Evolutionary conservation across 495 filamentous ascomycete species (phyloP).

Genomic region (Penicillium steckii): DNA sequence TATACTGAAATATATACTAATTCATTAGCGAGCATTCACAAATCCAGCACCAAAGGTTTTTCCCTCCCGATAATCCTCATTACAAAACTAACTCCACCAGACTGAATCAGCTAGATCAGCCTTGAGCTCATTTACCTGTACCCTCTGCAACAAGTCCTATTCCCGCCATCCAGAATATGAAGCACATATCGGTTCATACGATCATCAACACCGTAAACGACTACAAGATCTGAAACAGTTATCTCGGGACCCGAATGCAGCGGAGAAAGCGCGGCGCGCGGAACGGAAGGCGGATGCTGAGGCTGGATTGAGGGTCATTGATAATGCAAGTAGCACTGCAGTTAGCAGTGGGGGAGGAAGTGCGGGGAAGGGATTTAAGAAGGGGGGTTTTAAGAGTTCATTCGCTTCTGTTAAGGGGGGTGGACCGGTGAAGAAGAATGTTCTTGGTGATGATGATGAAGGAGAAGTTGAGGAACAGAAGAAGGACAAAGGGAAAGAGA

Average conservation of each 20-base stretch:
- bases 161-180: slow-evolving; percentile 61
- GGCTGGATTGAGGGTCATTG: slow-evolving; percentile 42
- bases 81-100: slow-evolving; percentile 32
- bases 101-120: slow-evolving; percentile 87
- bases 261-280: slow-evolving; percentile 63
- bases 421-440: slow-evolving; percentile 41
- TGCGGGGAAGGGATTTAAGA: slow-evolving; percentile 51
- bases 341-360: not conserved
- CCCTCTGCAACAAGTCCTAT: slow-evolving; percentile 61
- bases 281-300: slow-evolving; percentile 67
- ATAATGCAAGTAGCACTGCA: slow-evolving; percentile 5
- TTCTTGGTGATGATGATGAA: slow-evolving; percentile 45
- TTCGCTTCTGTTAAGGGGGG: slow-evolving; percentile 49
- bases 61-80: not conserved
- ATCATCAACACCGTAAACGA: slow-evolving; percentile 63
- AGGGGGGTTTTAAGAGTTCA: slow-evolving; percentile 62
- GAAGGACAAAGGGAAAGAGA: not conserved
- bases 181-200: slow-evolving; percentile 60
- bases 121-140: slow-evolving; percentile 82
- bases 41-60: slow-evolving; percentile 52
- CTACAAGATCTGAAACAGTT: slow-evolving; percentile 63
- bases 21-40: slow-evolving; percentile 41
- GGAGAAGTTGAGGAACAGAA: slow-evolving; percentile 10
- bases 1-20: not conserved
- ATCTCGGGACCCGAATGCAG: slow-evolving; percentile 55